Conservation (phyloP, 179 eudicot species). For the Beta macrorhiza region DNA sequence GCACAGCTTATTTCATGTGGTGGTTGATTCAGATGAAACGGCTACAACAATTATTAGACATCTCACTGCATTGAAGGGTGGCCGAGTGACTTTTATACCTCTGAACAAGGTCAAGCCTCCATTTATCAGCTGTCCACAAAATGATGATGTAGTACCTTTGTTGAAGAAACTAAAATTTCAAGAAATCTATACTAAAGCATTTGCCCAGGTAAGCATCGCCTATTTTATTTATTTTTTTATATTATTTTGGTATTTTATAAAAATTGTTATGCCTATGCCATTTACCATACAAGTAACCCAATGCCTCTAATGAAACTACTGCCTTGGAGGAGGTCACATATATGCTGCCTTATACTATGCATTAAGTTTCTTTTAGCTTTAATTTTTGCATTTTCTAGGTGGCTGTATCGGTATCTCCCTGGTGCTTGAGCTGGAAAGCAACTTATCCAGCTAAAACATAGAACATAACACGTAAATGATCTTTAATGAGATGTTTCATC, state of each 20-base stretch:
- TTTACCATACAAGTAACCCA: neutral
- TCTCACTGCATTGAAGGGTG: conserved; percentile 76
- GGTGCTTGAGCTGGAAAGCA: neutral
- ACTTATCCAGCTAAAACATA: neutral
- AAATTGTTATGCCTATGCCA: neutral
- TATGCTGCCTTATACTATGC: neutral
- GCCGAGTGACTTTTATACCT: conserved; percentile 96
- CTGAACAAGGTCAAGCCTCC: conserved; percentile 92
- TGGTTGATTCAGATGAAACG: conserved; percentile 85
- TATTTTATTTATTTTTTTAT: neutral
- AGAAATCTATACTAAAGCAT: conserved; percentile 54
- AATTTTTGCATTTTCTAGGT: neutral
- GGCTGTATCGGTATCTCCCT: neutral
- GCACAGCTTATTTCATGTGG: conserved; percentile 96
- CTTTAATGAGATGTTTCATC: neutral
- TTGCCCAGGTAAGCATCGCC: conserved; percentile 63
- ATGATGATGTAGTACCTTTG: conserved; percentile 79
- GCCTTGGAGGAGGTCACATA: neutral
- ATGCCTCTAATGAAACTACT: neutral
- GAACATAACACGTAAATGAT: neutral
- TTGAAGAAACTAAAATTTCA: conserved; percentile 64
- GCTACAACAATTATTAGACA: conserved; percentile 79
- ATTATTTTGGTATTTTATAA: neutral
- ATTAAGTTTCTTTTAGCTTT: neutral
- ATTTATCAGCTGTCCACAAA: conserved; percentile 63